Evolutionary conservation across 2,329 filamentous ascomycete genomes (phyloP), one percentile per base, ranked within the genome.

Genomic region (Aspergillus transmontanensis): DNA sequence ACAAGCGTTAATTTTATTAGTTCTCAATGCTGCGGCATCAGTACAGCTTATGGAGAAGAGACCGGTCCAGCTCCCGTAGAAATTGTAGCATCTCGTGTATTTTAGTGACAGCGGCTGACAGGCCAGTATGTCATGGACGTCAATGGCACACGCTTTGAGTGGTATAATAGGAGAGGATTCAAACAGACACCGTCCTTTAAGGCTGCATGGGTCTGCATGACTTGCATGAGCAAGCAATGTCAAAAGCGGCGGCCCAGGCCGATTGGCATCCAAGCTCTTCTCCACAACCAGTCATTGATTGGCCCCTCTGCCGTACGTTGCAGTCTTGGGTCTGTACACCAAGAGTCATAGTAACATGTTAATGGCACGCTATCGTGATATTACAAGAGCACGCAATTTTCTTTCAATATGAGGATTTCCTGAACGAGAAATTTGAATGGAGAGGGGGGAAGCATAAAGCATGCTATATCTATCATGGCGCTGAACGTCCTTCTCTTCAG

Each of bases 341-440:
- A 54, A 54, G 30, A 6, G 28, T 19, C 10, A 36, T 43, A 53
- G 46, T 59, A 32, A 23, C 46, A 53, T 43, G 36, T 16, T 30
- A 53, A 50, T 36, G 45, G 45, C 45, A 58, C 57, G 45, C 34
- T 58, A 58, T 51, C 43, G 10, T 21, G 32, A 43, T 16, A 30
- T 30, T 21, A 50, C 32, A 7, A n/a, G 26, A 60, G 59, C 59
- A 60, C 59, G 59, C 59, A 55, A 60, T 60, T 34, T 36, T 54
- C n/a, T 41, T 30, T 45, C 45, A 10, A 26, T 14, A 60, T 60
- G 59, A 60, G 51, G 28, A 32, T 23, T 57, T 48, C 14, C 30
- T 19, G 14, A 51, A 48, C 23, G 12, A 48, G 23, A 16, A 14
- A 21, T 4, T 30, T 34, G 39, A 41, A 41, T 28, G 30, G 6